Evolutionary conservation across 352 stramenopile genomes (phyloP), one percentile per base, ranked within the genome.

Genomic region (Globisporangium cederbergense): DNA sequence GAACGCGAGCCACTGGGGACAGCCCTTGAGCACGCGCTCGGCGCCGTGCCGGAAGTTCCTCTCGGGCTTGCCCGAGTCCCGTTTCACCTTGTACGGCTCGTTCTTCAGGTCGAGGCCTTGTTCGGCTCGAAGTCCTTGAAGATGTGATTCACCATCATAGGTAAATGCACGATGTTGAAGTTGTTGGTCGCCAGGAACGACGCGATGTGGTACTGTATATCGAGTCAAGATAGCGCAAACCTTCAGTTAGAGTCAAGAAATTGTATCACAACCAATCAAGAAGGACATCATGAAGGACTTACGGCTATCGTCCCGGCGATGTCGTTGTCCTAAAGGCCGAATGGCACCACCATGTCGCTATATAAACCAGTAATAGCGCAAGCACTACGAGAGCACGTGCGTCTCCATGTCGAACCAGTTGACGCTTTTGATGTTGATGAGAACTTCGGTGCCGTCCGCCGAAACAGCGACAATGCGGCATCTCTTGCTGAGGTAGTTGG

Each of bases 401-500:
- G 67, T 72, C 43, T 77, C 71, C 67, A 77, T 77, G 58, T 67
- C 74, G 54, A 78, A 87, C 66, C 67, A 77, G 55, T 81, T 83
- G 49, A 75, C 66, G 47, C 68, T 72, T 58, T 83, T 76, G 71
- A 84, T 84, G 6, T 16, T 34, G 16, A 81, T 60, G 5, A 67
- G 56, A 10, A 82, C 70, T 61, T 78, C 73, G 0, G 68, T 79
- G 58, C 73, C 73, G 30, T 79, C 79, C 28, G 77, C 70, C 0
- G 74, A 32, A 0, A 86, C 73, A 0, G 77, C 68, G 30, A 69
- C 72, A 40, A 89, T 83, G 18, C 78, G 63, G 2, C 79, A 74
- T 32, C 79, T 72, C 67, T 90, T 90, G 69, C 79, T 89, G 46
- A 78, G 65, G 43, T 91, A 90, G 58, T 89, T 75, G 3, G 78